Evolutionary conservation across 192 early-diverging fungal species (phyloP).

Genomic region (Spizellomyces sp.): DNA sequence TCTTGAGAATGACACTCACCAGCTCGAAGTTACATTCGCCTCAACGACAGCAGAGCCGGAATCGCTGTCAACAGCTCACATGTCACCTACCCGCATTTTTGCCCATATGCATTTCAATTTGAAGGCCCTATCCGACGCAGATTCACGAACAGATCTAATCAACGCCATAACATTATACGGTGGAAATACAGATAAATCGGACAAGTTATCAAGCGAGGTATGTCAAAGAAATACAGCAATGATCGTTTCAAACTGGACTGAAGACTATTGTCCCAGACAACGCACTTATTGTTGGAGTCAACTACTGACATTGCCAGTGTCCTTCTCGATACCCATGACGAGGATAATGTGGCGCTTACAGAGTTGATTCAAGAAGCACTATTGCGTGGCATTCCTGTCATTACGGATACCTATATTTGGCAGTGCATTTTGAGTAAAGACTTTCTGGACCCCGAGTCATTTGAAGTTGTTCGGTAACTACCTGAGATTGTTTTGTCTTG

Average conservation of each 20-base stretch:
- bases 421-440: constrained; percentile 30
- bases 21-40: too few species aligned
- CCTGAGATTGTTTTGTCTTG: background rate
- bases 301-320: constrained; percentile 3
- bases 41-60: too few species aligned
- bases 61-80: too few species aligned
- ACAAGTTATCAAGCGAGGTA: background rate
- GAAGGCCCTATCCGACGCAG: background rate
- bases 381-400: constrained; percentile 18
- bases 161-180: constrained; percentile 1
- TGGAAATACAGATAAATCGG: constrained; percentile 6
- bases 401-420: constrained; percentile 34
- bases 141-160: constrained; percentile 4
- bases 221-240: background rate
- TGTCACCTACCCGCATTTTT: background rate
- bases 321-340: constrained; percentile 6
- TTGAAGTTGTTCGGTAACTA: constrained; percentile 20
- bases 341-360: background rate
- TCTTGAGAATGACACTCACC: too few species aligned
- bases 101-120: constrained; percentile 3
- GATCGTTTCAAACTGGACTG: background rate
- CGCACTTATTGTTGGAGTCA: constrained; percentile 1
- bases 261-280: constrained; percentile 6
- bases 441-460: constrained; percentile 10
- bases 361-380: constrained; percentile 29